Base-by-base conservation (phyloP, 176 grass and related monocot genomes). In the Thalia dealbata region DNA sequence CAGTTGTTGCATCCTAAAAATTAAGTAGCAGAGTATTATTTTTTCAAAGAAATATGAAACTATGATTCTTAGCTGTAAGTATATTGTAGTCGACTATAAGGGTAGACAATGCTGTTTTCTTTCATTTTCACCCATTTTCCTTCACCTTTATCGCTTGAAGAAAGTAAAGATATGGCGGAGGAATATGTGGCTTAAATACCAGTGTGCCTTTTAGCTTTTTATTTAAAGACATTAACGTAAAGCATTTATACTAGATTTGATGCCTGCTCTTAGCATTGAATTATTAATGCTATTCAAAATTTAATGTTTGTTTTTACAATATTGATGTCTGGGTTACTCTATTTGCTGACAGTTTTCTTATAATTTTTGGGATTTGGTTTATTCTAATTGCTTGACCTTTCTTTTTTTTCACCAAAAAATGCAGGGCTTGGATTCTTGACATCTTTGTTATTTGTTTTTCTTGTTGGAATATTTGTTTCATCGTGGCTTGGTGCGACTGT, bases 381-480 rank as follows among this genome's bases (percentile, higher is more conserved):
- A 58, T n/a, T 58, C 16, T 58, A n/a, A 68, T 23, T 65, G 15
- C 14, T 18, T 18, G 25, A 6, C 14, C 11, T 10, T 3, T 3
- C 4, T 0, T 68, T 43, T 68, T 22, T 22, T 43, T 68, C 14
- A 63, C 3, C 19, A 21, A 41, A 68, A 44, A 68, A 43, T 85
- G 50, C 87, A 99, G 95, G 95, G 76, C 90, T 99, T 83, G 95
- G 95, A 77, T 99, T 99, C 81, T 76, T 99, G 48, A 99, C 95
- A 61, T 99, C 95, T 81, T 75, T 99, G 81, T 75, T 91, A 73
- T 99, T 99, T 75, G 89, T 99, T 73, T 91, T 99, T 85, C 79
- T 99, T 61, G 83, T 91, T 82, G 95, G 95, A 65, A 91, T 99
- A 87, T 99, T 99, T 95, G 95, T 91, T 82, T 99, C 95, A 32